Conservation (phyloP, 345 rosid species). For the Firmiana major region DNA sequence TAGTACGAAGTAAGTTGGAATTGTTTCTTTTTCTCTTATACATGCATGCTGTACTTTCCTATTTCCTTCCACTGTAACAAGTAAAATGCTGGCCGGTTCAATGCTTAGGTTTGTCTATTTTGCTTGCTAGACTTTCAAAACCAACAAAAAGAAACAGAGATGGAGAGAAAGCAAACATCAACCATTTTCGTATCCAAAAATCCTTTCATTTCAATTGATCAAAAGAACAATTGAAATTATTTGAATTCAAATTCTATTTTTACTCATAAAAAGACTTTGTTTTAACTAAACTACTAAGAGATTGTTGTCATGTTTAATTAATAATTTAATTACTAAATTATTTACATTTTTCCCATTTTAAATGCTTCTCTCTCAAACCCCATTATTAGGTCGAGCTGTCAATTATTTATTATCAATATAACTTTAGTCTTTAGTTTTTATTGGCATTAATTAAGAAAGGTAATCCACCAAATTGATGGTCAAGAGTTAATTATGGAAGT, state of each 20-base stretch:
- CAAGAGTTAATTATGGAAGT: neutral
- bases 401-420: neutral
- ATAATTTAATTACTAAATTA: neutral
- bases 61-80: too few relatives aligned
- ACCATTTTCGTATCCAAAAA: too few relatives aligned
- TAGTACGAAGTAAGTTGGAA: neutral
- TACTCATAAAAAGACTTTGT: too few relatives aligned
- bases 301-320: too few relatives aligned
- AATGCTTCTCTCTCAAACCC: neutral
- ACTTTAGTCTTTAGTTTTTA: neutral
- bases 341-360: neutral
- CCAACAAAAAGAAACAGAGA: neutral
- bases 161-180: neutral
- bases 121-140: neutral
- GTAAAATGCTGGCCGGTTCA: too few relatives aligned
- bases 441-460: neutral
- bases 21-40: neutral
- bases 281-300: too few relatives aligned
- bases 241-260: too few relatives aligned
- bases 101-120: neutral
- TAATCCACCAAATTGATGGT: neutral
- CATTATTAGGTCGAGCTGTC: neutral
- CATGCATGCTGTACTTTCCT: neutral
- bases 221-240: too few relatives aligned
- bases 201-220: too few relatives aligned